Conservation (phyloP, 352 stramenopile genomes). For the Pythium apleroticum region DNA sequence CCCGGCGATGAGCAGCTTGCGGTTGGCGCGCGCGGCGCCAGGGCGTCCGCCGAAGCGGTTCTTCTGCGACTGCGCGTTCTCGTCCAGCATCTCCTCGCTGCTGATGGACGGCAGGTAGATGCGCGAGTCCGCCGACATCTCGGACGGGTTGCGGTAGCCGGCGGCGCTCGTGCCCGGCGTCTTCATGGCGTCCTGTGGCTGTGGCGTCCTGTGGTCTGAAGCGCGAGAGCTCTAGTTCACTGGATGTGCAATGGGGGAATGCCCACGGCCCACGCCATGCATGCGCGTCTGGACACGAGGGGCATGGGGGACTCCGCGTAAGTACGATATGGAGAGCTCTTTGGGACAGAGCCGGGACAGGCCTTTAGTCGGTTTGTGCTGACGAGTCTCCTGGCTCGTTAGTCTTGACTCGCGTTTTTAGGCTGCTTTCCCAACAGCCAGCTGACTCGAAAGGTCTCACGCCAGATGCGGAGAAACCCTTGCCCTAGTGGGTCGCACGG, state of each 20-base stretch:
- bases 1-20: background rate
- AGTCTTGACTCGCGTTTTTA: background rate
- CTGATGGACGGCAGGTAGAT: slow-evolving; percentile 7
- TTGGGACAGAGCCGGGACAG: background rate
- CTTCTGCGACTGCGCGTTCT: slow-evolving; percentile 7
- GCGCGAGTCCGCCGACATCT: background rate
- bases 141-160: background rate
- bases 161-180: background rate
- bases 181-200: background rate
- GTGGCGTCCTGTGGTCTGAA: background rate
- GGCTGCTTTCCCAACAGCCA: background rate
- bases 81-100: slow-evolving; percentile 7
- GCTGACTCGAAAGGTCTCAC: background rate
- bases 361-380: background rate
- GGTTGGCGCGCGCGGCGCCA: background rate
- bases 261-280: background rate
- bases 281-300: background rate
- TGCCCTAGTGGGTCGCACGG: background rate
- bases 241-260: background rate
- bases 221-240: background rate
- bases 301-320: background rate
- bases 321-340: background rate
- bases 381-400: background rate
- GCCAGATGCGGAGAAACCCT: background rate
- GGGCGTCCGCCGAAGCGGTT: background rate